Conservation (phyloP, 208 protist species). For the Acanthamoeba royreba region DNA sequence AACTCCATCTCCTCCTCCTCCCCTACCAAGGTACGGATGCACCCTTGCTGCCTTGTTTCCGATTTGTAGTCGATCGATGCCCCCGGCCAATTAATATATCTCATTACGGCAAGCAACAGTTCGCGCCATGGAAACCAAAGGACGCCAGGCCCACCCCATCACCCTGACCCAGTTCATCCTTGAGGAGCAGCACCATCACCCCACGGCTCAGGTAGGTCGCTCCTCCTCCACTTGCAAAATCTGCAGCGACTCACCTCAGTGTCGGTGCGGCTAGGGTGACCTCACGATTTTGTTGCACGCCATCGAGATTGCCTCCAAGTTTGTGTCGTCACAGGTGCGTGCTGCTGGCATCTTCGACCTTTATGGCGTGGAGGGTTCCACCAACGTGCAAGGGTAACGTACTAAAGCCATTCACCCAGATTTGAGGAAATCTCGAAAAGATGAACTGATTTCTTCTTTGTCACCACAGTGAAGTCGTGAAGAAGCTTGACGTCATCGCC, state of each 20-base stretch:
- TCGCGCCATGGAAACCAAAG: not conserved
- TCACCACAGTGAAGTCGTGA: conserved; percentile 77
- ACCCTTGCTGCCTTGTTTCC: not conserved
- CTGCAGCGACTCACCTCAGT: not conserved
- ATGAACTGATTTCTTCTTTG: not conserved
- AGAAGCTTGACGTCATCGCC: conserved; percentile 83
- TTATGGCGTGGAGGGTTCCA: not conserved
- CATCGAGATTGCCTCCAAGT: not conserved
- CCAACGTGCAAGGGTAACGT: conserved; percentile 2
- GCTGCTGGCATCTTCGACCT: not conserved
- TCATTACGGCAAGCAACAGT: too few species aligned
- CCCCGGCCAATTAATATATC: too few species aligned
- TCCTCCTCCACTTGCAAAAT: not conserved
- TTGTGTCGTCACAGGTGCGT: not conserved
- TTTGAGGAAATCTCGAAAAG: not conserved
- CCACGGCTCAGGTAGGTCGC: not conserved
- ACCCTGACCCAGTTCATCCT: conserved; percentile 37
- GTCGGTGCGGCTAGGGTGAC: not conserved
- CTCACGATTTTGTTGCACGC: conserved; percentile 21
- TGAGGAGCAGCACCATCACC: not conserved
- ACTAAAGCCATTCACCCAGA: not conserved
- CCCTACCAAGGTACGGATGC: too few species aligned
- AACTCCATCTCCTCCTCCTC: too few species aligned
- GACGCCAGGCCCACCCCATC: not conserved
- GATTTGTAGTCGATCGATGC: not conserved